phyloP scores from a whole-genome alignment of 345 rosid species.

The Luvunga scandens region DNA sequence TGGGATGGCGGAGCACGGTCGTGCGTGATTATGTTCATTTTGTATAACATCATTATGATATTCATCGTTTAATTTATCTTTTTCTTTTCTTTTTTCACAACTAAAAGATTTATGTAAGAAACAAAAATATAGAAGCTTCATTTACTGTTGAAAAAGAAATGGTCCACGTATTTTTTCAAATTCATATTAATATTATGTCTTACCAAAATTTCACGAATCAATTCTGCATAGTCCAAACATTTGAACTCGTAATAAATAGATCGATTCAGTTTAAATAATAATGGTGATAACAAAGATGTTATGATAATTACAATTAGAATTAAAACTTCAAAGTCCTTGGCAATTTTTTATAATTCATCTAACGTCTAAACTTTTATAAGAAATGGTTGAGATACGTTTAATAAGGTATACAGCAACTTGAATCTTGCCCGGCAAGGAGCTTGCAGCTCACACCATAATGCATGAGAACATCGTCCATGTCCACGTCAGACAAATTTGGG shows the following conservation, averaged over 20 bases:
- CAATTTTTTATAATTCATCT: neutral
- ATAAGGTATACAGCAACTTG: neutral
- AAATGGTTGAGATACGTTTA: neutral
- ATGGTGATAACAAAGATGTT: neutral
- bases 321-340: neutral
- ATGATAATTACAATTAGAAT: neutral
- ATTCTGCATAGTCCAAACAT: too few relatives aligned
- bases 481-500: neutral
- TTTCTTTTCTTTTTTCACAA: neutral
- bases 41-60: neutral
- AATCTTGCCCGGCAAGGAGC: neutral
- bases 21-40: neutral
- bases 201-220: too few relatives aligned
- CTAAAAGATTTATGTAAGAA: neutral
- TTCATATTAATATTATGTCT: too few relatives aligned
- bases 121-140: too few relatives aligned
- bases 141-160: too few relatives aligned
- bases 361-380: neutral
- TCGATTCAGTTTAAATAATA: neutral
- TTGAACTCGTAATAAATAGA: too few relatives aligned
- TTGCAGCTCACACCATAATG: neutral
- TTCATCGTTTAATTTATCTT: neutral
- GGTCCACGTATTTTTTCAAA: too few relatives aligned
- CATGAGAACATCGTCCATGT: neutral
- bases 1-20: neutral